Base-by-base conservation (phyloP, 2,329 filamentous ascomycete genomes). In the Hypoxylon sp. region DNA sequence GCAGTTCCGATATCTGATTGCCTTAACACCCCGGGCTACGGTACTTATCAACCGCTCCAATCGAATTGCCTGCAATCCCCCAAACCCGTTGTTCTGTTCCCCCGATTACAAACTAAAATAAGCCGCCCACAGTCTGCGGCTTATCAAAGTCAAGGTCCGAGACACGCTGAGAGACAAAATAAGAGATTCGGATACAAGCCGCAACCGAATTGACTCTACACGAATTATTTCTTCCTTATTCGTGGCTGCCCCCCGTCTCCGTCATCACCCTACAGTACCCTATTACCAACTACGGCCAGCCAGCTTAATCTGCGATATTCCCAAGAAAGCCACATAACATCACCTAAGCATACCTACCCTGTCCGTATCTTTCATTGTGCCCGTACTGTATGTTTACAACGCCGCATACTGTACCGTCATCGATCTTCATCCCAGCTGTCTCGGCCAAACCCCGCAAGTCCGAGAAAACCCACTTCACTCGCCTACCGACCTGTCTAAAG, bases 1-100 rank as follows among this genome's bases (percentile, higher is more conserved):
- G 25, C 46, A 53, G 50, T 63, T 53, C 30, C 22, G 49, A 42
- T 68, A 68, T 68, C 64, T 55, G 55, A 56, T 64, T 67, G n/a
- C 49, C 13, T 62, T 40, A 46, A 49, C 49, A 60, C 25, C 61
- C 61, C 59, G 55, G 68, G 60, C 31, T 42, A 55, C 44, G 55
- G 51, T 68, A 63, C 65, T 62, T 66, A 66, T 61, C 68, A 71
- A 64, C 65, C 68, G 68, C 68, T 61, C 68, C 68, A 71, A 71
- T 71, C 44, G 54, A 14, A 61, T 42, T 22, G 57, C 35, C 33
- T 49, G 27, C 22, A 60, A 57, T 59, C 22, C 37, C 30, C 51
- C 48, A 61, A 64, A 61, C 22, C 64, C 44, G 50, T 70, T 61
- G 35, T 64, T 50, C 58, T 60, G 14, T 54, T 53, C 35, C 61